Base-by-base conservation (phyloP, 257 asterid species). In the Buddleja alternifolia region DNA sequence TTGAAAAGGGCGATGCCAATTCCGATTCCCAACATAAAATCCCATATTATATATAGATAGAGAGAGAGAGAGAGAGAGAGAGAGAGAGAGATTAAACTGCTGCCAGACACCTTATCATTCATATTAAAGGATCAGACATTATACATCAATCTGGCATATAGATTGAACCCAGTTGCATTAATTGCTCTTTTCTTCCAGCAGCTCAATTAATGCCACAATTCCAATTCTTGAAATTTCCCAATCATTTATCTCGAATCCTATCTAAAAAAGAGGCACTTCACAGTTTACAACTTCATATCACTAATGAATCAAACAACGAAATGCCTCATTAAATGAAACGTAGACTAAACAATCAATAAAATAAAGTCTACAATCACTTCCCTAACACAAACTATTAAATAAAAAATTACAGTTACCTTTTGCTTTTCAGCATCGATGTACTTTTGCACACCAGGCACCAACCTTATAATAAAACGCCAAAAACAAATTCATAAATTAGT, bases 371-470 rank as follows among this genome's bases (percentile, higher is more conserved):
- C 10, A 67, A 29, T 29, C 2, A 29, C 34, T 29, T 29, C 34
- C 5, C 45, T 5, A 57, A 20, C 10, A 53, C 15, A 36, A 61
- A 25, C 17, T 16, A 14, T 4, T 32, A 32, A 21, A 45, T 5
- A 29, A 29, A 29, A 29, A 29, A 19, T 7, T 11, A 57, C 51
- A 29, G 72, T n/a, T 0, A 88, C 99, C 96, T 90, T 90, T 55
- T 85, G 95, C 67, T 90, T 93, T 77, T 93, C 93, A 40, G 89
- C 84, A 70, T 90, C 96, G 5, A 93, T 87, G 67, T 88, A 89
- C 63, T 70, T 84, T 57, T 80, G 71, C 54, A 90, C 95, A 61
- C 96, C 96, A 40, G 99, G 99, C 62, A 90, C 84, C 85, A 86
- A 67, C 90, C 99, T 93, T 7, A 55, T 24, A 66, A 32, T 12